Base-by-base conservation (phyloP, 306 rosid genomes). In the Vigna trinervia region DNA sequence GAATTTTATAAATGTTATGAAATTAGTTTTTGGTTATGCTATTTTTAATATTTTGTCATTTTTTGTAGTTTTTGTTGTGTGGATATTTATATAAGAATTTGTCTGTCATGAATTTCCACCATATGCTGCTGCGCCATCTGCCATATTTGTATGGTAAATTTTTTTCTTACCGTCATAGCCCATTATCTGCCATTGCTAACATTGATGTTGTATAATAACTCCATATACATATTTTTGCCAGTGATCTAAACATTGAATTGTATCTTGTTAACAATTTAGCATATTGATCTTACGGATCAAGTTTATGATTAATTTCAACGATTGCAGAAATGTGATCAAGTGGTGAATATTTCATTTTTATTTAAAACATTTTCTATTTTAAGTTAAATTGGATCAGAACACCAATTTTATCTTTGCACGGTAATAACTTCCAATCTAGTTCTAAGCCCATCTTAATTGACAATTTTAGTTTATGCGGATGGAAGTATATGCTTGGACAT, bases 401-500 rank as follows among this genome's bases (percentile, higher is more conserved):
- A 17, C 67, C 63, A 3, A 32, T 32, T 12, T 30, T 62, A 54
- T 19, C 26, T 12, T 28, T 43, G 47, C 56, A 62, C 8, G 23
- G 19, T 53, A 32, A 32, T 69, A 58, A 69, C 63, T 76, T 81
- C 34, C 32, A 13, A 62, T 52, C 69, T 62, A 73, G n/a, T 89
- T 78, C 66, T 76, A 41, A 69, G 20, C 51, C 63, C 17, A 60
- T 72, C 48, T 68, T 45, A 10, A 58, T 23, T 79, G 52, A 75
- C n/a, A 51, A 78, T 86, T 86, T 60, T 85, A 95, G 99, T 95
- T 79, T 95, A 95, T 83, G 99, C 97, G 0, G 99, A 95, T 95
- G 99, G 99, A 65, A 92, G 99, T 81, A 95, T 95, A 69, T 95
- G 99, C 67, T 84, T 95, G 97, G 99, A 92, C 81, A 92, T 92